Base-by-base conservation (phyloP, 108 stramenopile species). In the Cyclotella sp. region DNA sequence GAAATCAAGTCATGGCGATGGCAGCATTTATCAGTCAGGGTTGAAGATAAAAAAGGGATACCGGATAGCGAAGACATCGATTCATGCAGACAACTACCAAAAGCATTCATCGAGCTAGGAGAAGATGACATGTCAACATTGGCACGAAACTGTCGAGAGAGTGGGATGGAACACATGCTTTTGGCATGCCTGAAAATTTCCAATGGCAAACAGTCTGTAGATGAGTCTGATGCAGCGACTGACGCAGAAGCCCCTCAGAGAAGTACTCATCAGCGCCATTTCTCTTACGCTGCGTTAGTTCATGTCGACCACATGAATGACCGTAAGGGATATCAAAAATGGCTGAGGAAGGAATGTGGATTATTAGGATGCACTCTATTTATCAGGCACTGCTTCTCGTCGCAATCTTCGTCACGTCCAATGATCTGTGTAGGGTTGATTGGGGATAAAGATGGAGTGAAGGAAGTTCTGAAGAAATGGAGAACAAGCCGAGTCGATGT, bases 241-340 rank as follows among this genome's bases (percentile, higher is more conserved):
- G 49, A 42, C 9, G 3, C 8, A 73, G 24, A 13, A 72, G 63
- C 7, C 52, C 21, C 18, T 30, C 59, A 45, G 13, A 51, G 15
- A 57, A 21, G 26, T 9, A 12, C 62, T 53, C 72, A 61, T 7
- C 47, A 44, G 46, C 44, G 18, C 18, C 53, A 28, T 46, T 41
- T 53, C 15, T 18, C 47, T 0, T 85, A 87, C 54, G 93, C 90
- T 15, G 88, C 79, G 0, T 63, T 94, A 70, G 72, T 89, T 30
- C 79, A 77, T 69, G 90, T 94, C 14, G 93, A 94, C 78, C 90
- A 94, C 73, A 94, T 94, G 90, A 90, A 91, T 68, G 75, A 91
- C 77, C 67, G 45, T 5, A 94, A 89, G 70, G 63, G 78, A 5
- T 94, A 94, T 70, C 75, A 85, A 26, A 90, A 90, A 57, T 94